phyloP scores from a whole-genome alignment of 2,329 filamentous ascomycete genomes.

The Hymenoscyphus repandus region DNA sequence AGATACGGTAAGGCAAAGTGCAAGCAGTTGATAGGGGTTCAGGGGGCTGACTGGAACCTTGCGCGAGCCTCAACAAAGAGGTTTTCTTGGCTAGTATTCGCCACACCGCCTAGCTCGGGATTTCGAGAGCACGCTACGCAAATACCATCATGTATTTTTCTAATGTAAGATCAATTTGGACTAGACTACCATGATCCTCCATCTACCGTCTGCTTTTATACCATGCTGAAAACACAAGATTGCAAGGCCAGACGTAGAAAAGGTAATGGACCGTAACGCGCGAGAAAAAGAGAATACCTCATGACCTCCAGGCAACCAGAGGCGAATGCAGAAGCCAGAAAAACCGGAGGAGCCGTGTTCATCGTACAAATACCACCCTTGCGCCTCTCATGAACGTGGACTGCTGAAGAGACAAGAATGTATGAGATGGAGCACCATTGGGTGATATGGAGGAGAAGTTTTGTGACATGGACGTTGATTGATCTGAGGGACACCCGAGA shows the following conservation, averaged over 20 bases:
- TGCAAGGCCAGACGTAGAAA: constrained; percentile 30
- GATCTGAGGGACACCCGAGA: constrained; percentile 25
- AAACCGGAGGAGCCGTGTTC: constrained; percentile 27
- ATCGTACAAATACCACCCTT: constrained; percentile 34
- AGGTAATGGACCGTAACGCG: constrained; percentile 24
- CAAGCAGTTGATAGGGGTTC: no score
- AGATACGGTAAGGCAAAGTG: no score
- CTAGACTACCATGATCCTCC: constrained; percentile 33
- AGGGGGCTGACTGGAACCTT: no score
- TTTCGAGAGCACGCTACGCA: not conserved
- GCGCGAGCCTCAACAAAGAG: no score
- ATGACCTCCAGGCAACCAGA: constrained; percentile 20
- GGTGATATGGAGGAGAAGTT: constrained; percentile 26
- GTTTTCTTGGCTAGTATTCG: not conserved
- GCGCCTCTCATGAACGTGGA: constrained; percentile 32
- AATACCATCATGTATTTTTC: constrained; percentile 19
- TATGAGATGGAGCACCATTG: constrained; percentile 28
- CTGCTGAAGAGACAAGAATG: constrained; percentile 30
- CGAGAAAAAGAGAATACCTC: constrained; percentile 20
- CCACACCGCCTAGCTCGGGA: not conserved
- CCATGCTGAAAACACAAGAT: constrained; percentile 31
- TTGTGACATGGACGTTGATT: constrained; percentile 30
- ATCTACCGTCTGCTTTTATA: constrained; percentile 33
- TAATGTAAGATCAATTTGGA: constrained; percentile 34
- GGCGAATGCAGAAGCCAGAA: constrained; percentile 26